Base-by-base conservation (phyloP, 2,329 filamentous ascomycete species). In the Fusarium chuoi region DNA sequence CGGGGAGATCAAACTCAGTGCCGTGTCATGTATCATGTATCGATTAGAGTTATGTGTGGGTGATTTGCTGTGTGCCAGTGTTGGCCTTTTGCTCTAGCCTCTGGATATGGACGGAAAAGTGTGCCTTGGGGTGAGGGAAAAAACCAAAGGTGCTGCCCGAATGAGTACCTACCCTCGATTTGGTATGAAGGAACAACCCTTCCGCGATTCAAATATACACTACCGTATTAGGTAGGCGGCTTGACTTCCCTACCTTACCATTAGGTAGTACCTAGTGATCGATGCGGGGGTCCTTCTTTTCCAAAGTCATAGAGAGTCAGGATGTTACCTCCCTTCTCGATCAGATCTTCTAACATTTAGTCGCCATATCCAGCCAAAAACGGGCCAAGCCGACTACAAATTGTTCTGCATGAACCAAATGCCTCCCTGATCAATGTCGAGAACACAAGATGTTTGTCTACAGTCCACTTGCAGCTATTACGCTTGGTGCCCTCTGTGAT, bases 401-500 rank as follows among this genome's bases (percentile, higher is more conserved):
- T 39, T 28, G 24, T 39, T 39, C 51, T 39, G 14, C 35, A 15
- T 28, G 20, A 26, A 28, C 20, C 24, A 28, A 38, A n/a, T 52
- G 24, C 24, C 18, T 28, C 35, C 15, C 20, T 22, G 8, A 28
- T 39, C 26, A 49, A 51, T 12, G 41, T 24, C 33, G 33, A n/a
- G 12, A 55, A 24, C n/a, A 17, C 36, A 44, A 42, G 14, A 41
- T 44, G 24, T 20, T 30, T 41, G 12, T 42, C 64, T 45, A 24
- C 35, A 45, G 28, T 26, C 24, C 52, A 45, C 70, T 46, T 39
- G 30, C 60, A 60, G 35, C 28, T 22, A 36, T 46, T 30, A 52
- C 61, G 60, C 71, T 68, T 70, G 45, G 71, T 64, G 74, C 72
- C 64, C 46, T 58, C 39, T 62, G 51, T 62, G 52, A 63, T 62